Base-by-base conservation (phyloP, 1,284 basidiomycete genomes). In the Trichosporon sp. region DNA sequence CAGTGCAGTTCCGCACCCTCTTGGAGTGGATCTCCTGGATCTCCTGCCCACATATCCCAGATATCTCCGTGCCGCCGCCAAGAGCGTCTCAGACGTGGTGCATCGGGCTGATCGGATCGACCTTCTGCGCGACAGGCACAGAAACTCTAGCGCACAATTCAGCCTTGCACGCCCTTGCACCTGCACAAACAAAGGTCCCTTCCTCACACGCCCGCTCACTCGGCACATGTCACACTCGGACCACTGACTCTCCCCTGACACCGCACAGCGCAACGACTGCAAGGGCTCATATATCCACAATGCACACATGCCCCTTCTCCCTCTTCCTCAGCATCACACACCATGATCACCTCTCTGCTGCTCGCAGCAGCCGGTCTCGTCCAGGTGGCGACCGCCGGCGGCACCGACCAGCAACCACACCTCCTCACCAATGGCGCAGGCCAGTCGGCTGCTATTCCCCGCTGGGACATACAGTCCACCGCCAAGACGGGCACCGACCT, bases 141-240 rank as follows among this genome's bases (percentile, higher is more conserved):
- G n/a, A 48, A 54, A 19, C 21, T 54, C 26, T 54, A 54, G 51
- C 51, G 51, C 51, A 54, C 51, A 54, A 54, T 54, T 54, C 51
- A 54, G 51, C 51, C 26, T 26, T 26, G 26, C 26, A 26, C 26
- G 26, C 26, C 26, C 19, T 21, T 26, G 51, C 51, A 19, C 19
- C 19, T 37, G 19, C 51, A 54, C 51, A 54, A 54, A 54, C 51
- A 54, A 54, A 54, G 51, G 26, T 26, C 26, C 26, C 26, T 26
- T 26, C 26, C 26, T 26, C 2, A 26, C 21, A 19, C 51, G 21
- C 8, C 19, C n/a, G 5, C 46, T 8, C 46, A 8, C 16, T 6
- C 46, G 16, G 19, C 46, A n/a, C 46, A 48, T 12, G 35, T 37
- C 35, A 37, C 48, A 12, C 11, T 43, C 40, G 14, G 8, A 43